phyloP scores from a whole-genome alignment of 345 rosid species.

The Nephelium lappaceum region DNA sequence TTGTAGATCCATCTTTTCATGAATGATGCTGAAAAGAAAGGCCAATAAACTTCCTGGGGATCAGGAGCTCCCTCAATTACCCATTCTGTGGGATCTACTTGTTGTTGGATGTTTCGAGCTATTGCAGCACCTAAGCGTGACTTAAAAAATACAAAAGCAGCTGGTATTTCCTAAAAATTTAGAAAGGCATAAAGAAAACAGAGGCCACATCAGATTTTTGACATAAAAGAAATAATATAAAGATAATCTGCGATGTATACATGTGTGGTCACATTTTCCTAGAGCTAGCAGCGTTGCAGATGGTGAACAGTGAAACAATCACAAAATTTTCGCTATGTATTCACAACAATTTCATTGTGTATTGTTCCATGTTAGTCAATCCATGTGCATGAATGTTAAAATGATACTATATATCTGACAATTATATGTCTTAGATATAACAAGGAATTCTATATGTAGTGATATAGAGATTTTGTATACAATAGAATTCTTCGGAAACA shows the following conservation, averaged over 20 bases:
- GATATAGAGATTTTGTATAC: neutral
- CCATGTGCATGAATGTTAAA: neutral
- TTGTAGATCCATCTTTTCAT: slow-evolving; percentile 71
- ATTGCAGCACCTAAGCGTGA: slow-evolving; percentile 79
- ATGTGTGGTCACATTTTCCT: neutral
- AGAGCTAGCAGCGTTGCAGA: slow-evolving; percentile 2
- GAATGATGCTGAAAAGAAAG: slow-evolving; percentile 85
- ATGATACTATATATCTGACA: neutral
- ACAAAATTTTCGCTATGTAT: neutral
- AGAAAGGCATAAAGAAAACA: slow-evolving; percentile 16
- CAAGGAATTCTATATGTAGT: neutral
- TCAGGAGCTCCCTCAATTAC: slow-evolving; percentile 87
- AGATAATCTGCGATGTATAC: neutral
- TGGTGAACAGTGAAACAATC: neutral
- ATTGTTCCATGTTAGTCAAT: neutral
- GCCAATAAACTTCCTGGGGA: slow-evolving; percentile 83
- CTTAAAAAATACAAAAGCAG: slow-evolving; percentile 89
- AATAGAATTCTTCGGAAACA: neutral
- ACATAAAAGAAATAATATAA: neutral
- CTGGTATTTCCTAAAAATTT: slow-evolving; percentile 70
- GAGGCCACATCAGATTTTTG: slow-evolving; percentile 17
- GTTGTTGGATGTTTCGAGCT: slow-evolving; percentile 75
- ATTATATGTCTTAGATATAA: neutral
- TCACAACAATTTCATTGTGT: neutral
- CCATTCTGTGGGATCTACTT: slow-evolving; percentile 84